Evolutionary conservation across 148 eudicot genomes (phyloP).

Genomic region (Cornus kousa): DNA sequence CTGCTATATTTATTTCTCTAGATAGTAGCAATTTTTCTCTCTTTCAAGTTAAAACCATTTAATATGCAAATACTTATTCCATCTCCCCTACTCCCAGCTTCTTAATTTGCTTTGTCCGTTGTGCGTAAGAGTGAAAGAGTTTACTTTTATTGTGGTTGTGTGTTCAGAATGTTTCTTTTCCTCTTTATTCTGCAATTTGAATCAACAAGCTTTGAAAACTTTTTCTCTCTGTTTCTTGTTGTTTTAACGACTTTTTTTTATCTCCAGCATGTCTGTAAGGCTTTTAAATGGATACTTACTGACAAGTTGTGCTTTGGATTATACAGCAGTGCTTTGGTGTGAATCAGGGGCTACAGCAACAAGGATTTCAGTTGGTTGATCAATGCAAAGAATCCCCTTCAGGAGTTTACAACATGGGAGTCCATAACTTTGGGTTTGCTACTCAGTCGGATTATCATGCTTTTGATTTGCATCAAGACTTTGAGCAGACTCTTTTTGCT

Average conservation of each 20-base stretch:
- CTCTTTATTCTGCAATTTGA: background rate
- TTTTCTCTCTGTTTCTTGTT: background rate
- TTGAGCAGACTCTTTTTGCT: slow-evolving; percentile 47
- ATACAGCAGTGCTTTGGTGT: slow-evolving; percentile 49
- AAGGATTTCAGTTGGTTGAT: slow-evolving; percentile 42
- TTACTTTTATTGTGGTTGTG: no score
- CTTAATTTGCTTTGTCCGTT: background rate
- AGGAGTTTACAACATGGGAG: slow-evolving; percentile 43
- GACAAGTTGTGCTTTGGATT: background rate
- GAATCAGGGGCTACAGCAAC: slow-evolving; percentile 49
- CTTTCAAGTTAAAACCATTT: background rate
- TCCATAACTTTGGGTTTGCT: slow-evolving; percentile 34
- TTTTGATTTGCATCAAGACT: slow-evolving; percentile 55
- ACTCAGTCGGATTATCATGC: slow-evolving; percentile 54
- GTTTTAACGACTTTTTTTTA: background rate
- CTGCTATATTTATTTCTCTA: no score
- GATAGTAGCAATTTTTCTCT: background rate
- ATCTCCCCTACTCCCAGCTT: background rate
- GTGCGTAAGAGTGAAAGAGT: background rate
- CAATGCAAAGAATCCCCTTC: slow-evolving; percentile 51
- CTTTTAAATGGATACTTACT: no score
- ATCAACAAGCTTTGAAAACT: background rate
- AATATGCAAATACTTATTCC: background rate
- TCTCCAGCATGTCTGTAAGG: background rate
- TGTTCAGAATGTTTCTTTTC: background rate